Base-by-base conservation (phyloP, 2,329 filamentous ascomycete species). In the Ustulina deusta region DNA sequence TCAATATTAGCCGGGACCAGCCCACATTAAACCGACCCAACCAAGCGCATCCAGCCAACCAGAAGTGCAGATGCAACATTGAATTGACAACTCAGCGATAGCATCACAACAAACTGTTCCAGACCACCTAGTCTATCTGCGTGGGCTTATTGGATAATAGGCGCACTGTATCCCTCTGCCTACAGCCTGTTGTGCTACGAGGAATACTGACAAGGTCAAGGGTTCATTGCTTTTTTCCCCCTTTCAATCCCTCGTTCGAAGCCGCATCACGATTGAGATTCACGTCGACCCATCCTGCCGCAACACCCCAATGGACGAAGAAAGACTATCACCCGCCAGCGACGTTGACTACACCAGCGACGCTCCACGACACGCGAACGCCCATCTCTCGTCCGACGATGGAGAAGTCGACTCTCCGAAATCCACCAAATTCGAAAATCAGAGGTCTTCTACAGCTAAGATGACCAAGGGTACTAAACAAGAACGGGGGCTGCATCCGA, bases 251-350 rank as follows among this genome's bases (percentile, higher is more conserved):
- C 74, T 69, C 72, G 69, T 69, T 69, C 69, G 64, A 75, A 71
- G 55, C 69, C 71, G 22, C 79, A 83, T 67, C 72, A 79, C 71
- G 80, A 85, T 70, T 68, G 76, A 83, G 9, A 85, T 83, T 71
- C 82, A 83, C 78, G 78, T 84, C 73, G 84, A 86, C 73, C 75
- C 76, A 49, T 84, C 81, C 61, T 84, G 82, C 72, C 54, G 81
- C 62, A 81, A 76, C 73, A 78, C 78, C 48, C 77, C 78, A 64
- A 82, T 82, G 78, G 78, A 82, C 72, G 79, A 83, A 66, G 74
- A 78, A 36, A 71, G 65, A 44, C 61, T 60, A n/a, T 57, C 69
- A 20, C 49, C 40, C n/a, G 44, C 42, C 32, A 72, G 71, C 63
- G 70, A 74, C 15, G 69, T 61, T 27, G 69, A 72, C 48, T 67